phyloP scores from a whole-genome alignment of 2,329 filamentous ascomycete genomes.

The Colletotrichum caudatum region DNA sequence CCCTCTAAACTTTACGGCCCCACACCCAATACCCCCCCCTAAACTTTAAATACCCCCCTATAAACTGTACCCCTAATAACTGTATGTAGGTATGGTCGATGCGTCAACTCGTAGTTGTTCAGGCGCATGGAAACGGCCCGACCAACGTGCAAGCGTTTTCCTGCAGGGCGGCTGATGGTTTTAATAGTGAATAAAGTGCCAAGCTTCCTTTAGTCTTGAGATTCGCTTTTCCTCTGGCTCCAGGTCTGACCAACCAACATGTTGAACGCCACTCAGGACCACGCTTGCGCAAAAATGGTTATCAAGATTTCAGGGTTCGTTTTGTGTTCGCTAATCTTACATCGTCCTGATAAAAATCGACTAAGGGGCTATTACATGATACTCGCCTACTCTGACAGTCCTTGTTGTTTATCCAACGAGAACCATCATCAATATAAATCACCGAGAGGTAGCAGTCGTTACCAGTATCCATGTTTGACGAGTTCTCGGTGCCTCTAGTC shows the following conservation, averaged over 20 bases:
- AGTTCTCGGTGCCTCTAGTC: too few relatives aligned
- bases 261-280: conserved; percentile 22
- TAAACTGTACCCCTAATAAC: neutral
- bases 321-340: conserved; percentile 4
- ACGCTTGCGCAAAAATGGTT: conserved; percentile 24
- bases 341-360: conserved; percentile 13
- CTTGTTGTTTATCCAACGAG: conserved; percentile 19
- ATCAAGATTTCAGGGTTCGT: conserved; percentile 20
- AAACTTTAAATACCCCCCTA: too few relatives aligned
- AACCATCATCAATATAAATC: neutral
- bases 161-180: conserved; percentile 26
- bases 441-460: too few relatives aligned
- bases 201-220: neutral
- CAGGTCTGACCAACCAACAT: neutral
- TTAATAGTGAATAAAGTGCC: conserved; percentile 24
- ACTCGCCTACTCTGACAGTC: neutral
- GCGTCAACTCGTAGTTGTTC: conserved; percentile 7
- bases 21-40: too few relatives aligned
- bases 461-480: too few relatives aligned
- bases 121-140: neutral
- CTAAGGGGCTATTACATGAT: neutral
- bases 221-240: neutral
- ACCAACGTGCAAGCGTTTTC: conserved; percentile 8
- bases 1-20: too few relatives aligned
- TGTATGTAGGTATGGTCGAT: conserved; percentile 11